These are phyloP conservation scores for Candolleomyces eurysporus DNA, from an alignment of 768 basidiomycete genomes.

Conservation along the genomic window DNA sequence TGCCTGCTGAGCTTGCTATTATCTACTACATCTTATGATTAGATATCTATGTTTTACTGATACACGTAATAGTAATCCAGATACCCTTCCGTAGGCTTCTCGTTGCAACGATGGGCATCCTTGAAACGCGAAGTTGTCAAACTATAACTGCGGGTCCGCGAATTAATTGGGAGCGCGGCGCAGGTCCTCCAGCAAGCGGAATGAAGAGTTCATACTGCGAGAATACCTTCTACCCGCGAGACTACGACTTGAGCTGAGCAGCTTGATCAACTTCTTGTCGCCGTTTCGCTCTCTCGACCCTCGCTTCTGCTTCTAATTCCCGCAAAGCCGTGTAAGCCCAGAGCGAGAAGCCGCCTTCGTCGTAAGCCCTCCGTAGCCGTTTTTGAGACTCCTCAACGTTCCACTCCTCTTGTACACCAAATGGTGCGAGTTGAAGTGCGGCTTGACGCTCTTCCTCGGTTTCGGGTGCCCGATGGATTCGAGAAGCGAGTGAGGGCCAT, in stretches of 20 bases:
- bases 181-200: background rate
- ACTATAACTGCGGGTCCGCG: too few relatives aligned
- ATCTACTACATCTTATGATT: background rate
- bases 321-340: constrained; percentile 53
- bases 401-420: constrained; percentile 39
- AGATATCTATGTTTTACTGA: too few relatives aligned
- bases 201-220: background rate
- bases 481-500: constrained; percentile 49
- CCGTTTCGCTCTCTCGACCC: constrained; percentile 43
- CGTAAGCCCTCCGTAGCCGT: constrained; percentile 54
- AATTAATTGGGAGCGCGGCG: too few relatives aligned
- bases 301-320: constrained; percentile 59
- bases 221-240: background rate
- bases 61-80: too few relatives aligned
- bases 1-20: background rate
- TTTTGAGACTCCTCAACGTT: constrained; percentile 52
- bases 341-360: constrained; percentile 52
- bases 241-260: background rate
- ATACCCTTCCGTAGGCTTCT: too few relatives aligned
- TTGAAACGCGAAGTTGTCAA: too few relatives aligned
- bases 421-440: constrained; percentile 13
- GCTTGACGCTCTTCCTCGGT: constrained; percentile 27
- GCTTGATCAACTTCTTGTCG: constrained; percentile 18
- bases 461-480: constrained; percentile 47
- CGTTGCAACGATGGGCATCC: too few relatives aligned